phyloP scores from a whole-genome alignment of 2,329 filamentous ascomycete species.

The Cryphonectria nitschkei region DNA sequence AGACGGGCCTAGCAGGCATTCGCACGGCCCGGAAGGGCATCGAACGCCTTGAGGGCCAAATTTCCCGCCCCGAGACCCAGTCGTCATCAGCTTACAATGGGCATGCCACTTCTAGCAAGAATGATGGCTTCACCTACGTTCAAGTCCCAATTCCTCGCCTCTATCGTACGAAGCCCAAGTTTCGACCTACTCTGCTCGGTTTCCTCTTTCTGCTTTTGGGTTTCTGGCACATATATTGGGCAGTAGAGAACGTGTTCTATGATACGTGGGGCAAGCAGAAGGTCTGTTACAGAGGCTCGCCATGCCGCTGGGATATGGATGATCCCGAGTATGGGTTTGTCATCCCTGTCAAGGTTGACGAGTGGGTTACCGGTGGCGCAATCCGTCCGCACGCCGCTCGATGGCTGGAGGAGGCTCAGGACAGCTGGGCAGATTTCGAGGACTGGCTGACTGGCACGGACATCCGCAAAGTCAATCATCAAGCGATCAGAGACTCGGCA shows the following conservation, averaged over 20 bases:
- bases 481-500: slow-evolving; percentile 44
- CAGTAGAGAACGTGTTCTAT: slow-evolving; percentile 56
- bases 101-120: slow-evolving; percentile 1
- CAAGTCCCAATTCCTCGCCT: slow-evolving; percentile 51
- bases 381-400: slow-evolving; percentile 46
- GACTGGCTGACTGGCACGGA: slow-evolving; percentile 49
- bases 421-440: slow-evolving; percentile 51
- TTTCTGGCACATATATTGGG: slow-evolving; percentile 50
- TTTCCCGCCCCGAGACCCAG: slow-evolving; percentile 44
- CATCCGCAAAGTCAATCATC: slow-evolving; percentile 45
- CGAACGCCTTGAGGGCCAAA: slow-evolving; percentile 57
- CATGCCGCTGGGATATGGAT: slow-evolving; percentile 46
- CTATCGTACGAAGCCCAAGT: slow-evolving; percentile 47
- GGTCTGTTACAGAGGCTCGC: slow-evolving; percentile 48
- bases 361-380: slow-evolving; percentile 60
- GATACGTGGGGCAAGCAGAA: slow-evolving; percentile 54
- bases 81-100: not conserved
- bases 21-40: slow-evolving; percentile 61
- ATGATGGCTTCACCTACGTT: slow-evolving; percentile 41
- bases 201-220: slow-evolving; percentile 47
- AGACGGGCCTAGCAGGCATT: slow-evolving; percentile 55
- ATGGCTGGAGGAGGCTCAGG: slow-evolving; percentile 48
- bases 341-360: slow-evolving; percentile 64
- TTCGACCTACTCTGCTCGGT: slow-evolving; percentile 54
- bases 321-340: slow-evolving; percentile 65